A percentile compares a stretch with the other conserved stretches of the same genome.
Evolutionary conservation across 2,329 filamentous ascomycete genomes (phyloP).

Genomic region (Aspergillus tubingensis): DNA sequence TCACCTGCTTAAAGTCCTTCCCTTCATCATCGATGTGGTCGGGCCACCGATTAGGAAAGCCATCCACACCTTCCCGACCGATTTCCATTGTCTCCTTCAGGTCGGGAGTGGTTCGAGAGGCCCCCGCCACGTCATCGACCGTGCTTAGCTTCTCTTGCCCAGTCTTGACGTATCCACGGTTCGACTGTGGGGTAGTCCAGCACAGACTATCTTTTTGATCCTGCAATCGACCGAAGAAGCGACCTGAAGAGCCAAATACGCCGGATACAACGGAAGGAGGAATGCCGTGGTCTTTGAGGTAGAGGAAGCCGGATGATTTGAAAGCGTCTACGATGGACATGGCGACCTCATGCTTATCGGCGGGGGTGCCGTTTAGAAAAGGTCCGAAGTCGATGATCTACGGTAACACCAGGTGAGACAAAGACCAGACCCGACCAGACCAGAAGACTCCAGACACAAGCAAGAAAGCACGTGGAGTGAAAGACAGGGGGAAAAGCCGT

Average conservation of each 20-base stretch:
- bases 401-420: not conserved
- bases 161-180: constrained; percentile 70
- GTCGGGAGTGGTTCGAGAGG: constrained; percentile 54
- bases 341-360: constrained; percentile 66
- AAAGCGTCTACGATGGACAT: constrained; percentile 75
- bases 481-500: too few species aligned
- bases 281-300: constrained; percentile 79
- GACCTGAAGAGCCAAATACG: constrained; percentile 67
- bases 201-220: constrained; percentile 65
- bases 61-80: constrained; percentile 60
- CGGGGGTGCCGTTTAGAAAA: constrained; percentile 65
- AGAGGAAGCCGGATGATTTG: constrained; percentile 84
- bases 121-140: constrained; percentile 55
- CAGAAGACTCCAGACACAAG: not conserved
- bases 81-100: constrained; percentile 64
- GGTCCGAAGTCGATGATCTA: constrained; percentile 77
- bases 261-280: constrained; percentile 58
- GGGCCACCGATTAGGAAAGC: constrained; percentile 78
- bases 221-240: constrained; percentile 68
- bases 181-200: constrained; percentile 73
- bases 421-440: not conserved
- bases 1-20: constrained; percentile 66
- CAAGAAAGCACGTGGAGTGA: too few species aligned
- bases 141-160: constrained; percentile 72
- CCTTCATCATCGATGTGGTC: constrained; percentile 55